phyloP scores from a whole-genome alignment of 1,139 yeast species.

The Suhomyces terraborum region DNA sequence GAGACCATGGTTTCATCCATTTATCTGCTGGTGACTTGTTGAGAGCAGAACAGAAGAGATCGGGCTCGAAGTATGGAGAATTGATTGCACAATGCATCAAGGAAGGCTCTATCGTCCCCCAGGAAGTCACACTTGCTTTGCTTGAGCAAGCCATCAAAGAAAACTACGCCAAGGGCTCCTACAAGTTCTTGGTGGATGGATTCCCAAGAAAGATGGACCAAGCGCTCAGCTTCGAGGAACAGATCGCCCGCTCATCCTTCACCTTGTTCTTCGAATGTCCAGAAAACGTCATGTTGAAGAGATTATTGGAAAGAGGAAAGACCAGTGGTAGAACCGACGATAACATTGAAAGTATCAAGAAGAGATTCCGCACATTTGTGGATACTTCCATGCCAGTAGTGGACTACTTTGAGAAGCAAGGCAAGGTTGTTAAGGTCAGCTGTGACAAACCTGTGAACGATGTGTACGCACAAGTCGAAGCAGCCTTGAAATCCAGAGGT shows the following conservation, averaged over 20 bases:
- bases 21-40: constrained; percentile 93
- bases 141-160: constrained; percentile 76
- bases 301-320: constrained; percentile 89
- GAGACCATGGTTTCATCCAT: constrained; percentile 80
- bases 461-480: constrained; percentile 72
- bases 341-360: constrained; percentile 84
- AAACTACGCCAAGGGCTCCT: constrained; percentile 50
- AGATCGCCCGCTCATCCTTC: constrained; percentile 73
- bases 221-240: constrained; percentile 85
- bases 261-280: constrained; percentile 94
- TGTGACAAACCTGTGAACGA: constrained; percentile 81
- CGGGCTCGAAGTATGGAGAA: constrained; percentile 82
- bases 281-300: constrained; percentile 79
- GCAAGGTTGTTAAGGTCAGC: constrained; percentile 73
- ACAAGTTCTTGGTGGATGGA: constrained; percentile 82
- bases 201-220: constrained; percentile 99
- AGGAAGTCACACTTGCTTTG: constrained; percentile 86
- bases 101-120: constrained; percentile 93
- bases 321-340: constrained; percentile 95
- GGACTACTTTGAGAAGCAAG: constrained; percentile 73
- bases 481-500: constrained; percentile 54
- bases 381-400: constrained; percentile 97
- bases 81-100: constrained; percentile 80
- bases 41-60: constrained; percentile 85
- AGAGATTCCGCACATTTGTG: constrained; percentile 81